Evolutionary conservation across 2,329 filamentous ascomycete genomes (phyloP), one percentile per base, ranked within the genome.

Genomic region (Stagonosporopsis cucurbitacearum): DNA sequence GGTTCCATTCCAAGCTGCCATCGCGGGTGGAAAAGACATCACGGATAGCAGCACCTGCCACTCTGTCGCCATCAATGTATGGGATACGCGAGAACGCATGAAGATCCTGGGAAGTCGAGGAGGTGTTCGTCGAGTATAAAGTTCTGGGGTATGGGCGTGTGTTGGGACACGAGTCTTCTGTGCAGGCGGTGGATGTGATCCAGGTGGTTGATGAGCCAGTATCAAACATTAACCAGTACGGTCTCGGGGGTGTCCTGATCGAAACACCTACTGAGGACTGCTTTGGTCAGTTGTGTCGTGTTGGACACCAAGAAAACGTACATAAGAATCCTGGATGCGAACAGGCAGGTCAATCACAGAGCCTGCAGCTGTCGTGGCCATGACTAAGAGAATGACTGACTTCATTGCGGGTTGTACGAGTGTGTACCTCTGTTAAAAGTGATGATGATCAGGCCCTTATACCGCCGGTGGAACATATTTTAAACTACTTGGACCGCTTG

Each of bases 181-280:
- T 66, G 58, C 62, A 66, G 36, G 54, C 42, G 6, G 51, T 59
- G n/a, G 49, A 58, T n/a, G 56, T 40, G 7, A 64, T 26, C 55
- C 58, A 66, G 4, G 47, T 32, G 6, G 62, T 52, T 4, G 60
- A 54, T 2, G 60, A 65, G 25, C 63, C 60, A 3, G 63, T 66
- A 39, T 66, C 63, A 50, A 66, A 62, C 6, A 60, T 13, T 6
- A 65, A 43, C 4, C 40, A 46, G 45, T 65, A 62, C 12, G 57
- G 50, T n/a, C 54, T 60, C 2, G 56, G 40, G 2, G 63, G 62
- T 23, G 62, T 63, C 22, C 63, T 60, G 23, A 40, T 25, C 1
- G 20, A 37, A 13, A 60, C 1, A 23, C 48, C 43, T 35, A 60
- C 58, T 3, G 58, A 56, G 30, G 35, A 19, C 45, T 54, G 6